Evolutionary conservation across 2,329 filamentous ascomycete species (phyloP).

Genomic region (Scytalidium sp.): DNA sequence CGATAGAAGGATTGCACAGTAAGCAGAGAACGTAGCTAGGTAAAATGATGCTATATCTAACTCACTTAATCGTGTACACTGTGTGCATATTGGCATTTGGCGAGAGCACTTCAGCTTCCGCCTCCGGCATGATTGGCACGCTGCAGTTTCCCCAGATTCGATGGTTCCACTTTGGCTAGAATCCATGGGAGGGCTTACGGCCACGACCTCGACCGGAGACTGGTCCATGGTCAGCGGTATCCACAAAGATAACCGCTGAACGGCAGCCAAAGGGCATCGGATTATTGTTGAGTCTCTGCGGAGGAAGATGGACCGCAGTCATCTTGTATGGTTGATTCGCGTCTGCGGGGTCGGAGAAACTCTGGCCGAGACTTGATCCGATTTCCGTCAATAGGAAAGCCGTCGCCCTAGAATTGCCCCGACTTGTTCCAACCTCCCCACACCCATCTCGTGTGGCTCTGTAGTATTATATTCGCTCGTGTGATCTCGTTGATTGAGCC

Average conservation of each 20-base stretch:
- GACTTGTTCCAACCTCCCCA: too few relatives aligned
- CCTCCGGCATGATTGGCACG: slow-evolving; percentile 31
- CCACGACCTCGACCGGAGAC: background rate
- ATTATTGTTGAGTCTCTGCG: background rate
- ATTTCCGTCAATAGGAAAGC: background rate
- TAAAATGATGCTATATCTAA: background rate
- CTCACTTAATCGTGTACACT: slow-evolving; percentile 28
- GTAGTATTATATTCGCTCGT: too few relatives aligned
- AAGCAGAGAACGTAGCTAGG: background rate
- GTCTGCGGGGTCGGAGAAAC: background rate
- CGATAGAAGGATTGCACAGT: background rate
- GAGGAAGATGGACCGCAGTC: background rate
- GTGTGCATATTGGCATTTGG: slow-evolving; percentile 29
- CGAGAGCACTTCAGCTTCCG: slow-evolving; percentile 34
- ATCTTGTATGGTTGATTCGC: background rate
- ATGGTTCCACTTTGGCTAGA: background rate
- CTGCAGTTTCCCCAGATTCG: slow-evolving; percentile 7
- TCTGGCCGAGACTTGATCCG: background rate
- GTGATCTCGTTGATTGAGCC: too few relatives aligned
- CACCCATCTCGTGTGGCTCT: too few relatives aligned
- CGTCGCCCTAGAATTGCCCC: too few relatives aligned
- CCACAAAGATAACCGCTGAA: background rate
- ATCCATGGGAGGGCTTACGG: background rate
- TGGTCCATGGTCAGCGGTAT: background rate
- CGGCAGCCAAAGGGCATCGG: background rate